Evolutionary conservation across 495 filamentous ascomycete species (phyloP), one percentile per base, ranked within the genome.

Genomic region (Penicillium odoratum): DNA sequence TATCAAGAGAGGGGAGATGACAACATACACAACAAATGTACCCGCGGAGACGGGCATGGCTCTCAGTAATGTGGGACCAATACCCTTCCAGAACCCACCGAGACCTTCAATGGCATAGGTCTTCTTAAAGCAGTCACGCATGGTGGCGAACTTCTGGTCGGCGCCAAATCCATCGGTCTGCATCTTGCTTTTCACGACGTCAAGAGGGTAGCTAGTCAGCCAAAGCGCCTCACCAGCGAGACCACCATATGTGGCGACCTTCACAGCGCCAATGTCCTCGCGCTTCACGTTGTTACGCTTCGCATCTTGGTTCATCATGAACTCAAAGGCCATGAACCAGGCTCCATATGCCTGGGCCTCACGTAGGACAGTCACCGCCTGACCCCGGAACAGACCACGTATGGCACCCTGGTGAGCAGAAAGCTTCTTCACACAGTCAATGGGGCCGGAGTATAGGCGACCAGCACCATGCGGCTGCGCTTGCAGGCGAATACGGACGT

Each of bases 131-230:
- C 91, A 94, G 74, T 97, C 92, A 45, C 85, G 82, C 92, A 96
- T 97, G 53, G 74, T 87, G 77, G 76, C 83, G 74, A 88, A 98
- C 66, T 79, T 77, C 82, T 81, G 83, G 54, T 81, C 72, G 1
- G 81, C 81, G 25, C 85, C 84, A 67, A 97, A 92, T 21, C 90
- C 93, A 78, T 98, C 94, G 59, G 85, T 95, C 83, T 98, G 94
- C 93, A 98, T 96, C 85, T 96, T 97, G 74, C 91, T 96, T 89
- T 98, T 98, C 70, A 98, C 76, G 29, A 98, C 94, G 74, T 98
- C 94, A 55, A 98, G 87, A 25, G 94, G 94, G 72, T 98, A 98
- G 66, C 90, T 94, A 40, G 80, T 81, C 60, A 98, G 70, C 94
- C 94, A 98, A 43, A 98, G 80, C 25, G 85, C 90, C 81, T 98